These are phyloP conservation scores for Trifolium repens DNA, from an alignment of 306 rosid genomes.

Conservation along the genomic window DNA sequence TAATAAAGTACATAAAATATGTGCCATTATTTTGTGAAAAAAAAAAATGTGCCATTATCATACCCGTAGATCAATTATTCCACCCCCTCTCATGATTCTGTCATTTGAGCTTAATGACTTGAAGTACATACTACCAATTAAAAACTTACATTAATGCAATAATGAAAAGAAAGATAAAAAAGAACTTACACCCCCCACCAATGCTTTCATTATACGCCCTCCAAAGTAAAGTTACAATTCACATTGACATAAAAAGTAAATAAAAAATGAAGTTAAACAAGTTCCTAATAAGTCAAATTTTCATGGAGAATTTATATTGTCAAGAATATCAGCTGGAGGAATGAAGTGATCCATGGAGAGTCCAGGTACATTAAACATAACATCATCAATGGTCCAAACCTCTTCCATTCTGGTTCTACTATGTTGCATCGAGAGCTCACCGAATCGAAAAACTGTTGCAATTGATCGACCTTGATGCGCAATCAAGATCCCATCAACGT, in stretches of 20 bases:
- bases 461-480: slow-evolving; percentile 93
- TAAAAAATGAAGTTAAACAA: background rate
- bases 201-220: slow-evolving; percentile 49
- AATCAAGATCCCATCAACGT: slow-evolving; percentile 73
- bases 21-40: background rate
- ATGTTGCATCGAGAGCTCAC: slow-evolving; percentile 77
- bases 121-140: slow-evolving; percentile 35
- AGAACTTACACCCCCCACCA: slow-evolving; percentile 60
- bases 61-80: slow-evolving; percentile 42
- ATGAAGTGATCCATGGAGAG: slow-evolving; percentile 86
- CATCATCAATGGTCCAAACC: slow-evolving; percentile 88
- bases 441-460: slow-evolving; percentile 84
- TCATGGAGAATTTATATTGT: slow-evolving; percentile 59
- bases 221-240: slow-evolving; percentile 49
- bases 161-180: slow-evolving; percentile 15
- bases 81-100: slow-evolving; percentile 36
- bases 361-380: slow-evolving; percentile 89
- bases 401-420: slow-evolving; percentile 93
- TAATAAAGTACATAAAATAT: slow-evolving; percentile 8
- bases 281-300: slow-evolving; percentile 34
- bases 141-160: slow-evolving; percentile 36
- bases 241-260: slow-evolving; percentile 21
- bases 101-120: slow-evolving; percentile 49
- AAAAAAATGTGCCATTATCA: slow-evolving; percentile 2
- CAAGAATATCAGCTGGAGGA: slow-evolving; percentile 83